A percentile compares a stretch with the other conserved stretches of the same genome.
Evolutionary conservation across 108 stramenopile genomes (phyloP).

Genomic region (Fistulifera pelliculosa): DNA sequence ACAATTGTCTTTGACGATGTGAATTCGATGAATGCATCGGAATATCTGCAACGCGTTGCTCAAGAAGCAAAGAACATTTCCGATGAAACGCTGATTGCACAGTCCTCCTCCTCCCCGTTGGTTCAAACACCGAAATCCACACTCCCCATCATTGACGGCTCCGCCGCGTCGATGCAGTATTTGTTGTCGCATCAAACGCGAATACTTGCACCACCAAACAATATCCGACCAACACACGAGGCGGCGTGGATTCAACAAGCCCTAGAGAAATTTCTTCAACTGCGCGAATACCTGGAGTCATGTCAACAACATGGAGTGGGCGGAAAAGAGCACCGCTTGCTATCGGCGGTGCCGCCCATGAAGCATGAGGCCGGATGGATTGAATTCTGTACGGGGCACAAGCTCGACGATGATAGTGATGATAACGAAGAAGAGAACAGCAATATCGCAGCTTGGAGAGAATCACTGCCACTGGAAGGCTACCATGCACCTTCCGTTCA

Average conservation of each 20-base stretch:
- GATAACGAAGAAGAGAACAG: constrained; percentile 38
- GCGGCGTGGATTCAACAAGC: constrained; percentile 41
- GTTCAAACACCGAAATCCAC: neutral
- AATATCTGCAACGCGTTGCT: constrained; percentile 55
- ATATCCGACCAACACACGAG: constrained; percentile 31
- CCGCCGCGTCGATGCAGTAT: constrained; percentile 58
- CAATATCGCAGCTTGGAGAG: constrained; percentile 16
- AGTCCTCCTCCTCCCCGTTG: too few relatives aligned
- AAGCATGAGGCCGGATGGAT: constrained; percentile 76
- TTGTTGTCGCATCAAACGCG: constrained; percentile 36
- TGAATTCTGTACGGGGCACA: constrained; percentile 72
- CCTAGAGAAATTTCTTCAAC: constrained; percentile 48
- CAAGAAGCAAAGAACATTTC: constrained; percentile 49
- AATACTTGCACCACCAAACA: constrained; percentile 43
- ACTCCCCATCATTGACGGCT: constrained; percentile 36
- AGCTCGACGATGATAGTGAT: constrained; percentile 42
- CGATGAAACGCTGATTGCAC: constrained; percentile 23
- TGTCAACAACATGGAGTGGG: constrained; percentile 31
- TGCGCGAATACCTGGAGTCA: constrained; percentile 45
- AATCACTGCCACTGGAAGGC: constrained; percentile 37
- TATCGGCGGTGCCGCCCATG: constrained; percentile 59
- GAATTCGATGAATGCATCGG: constrained; percentile 59
- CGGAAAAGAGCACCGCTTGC: constrained; percentile 23
- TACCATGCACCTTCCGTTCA: constrained; percentile 36
- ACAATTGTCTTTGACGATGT: constrained; percentile 21